phyloP scores from a whole-genome alignment of 768 basidiomycete species.

The Cubamyces lactineus region DNA sequence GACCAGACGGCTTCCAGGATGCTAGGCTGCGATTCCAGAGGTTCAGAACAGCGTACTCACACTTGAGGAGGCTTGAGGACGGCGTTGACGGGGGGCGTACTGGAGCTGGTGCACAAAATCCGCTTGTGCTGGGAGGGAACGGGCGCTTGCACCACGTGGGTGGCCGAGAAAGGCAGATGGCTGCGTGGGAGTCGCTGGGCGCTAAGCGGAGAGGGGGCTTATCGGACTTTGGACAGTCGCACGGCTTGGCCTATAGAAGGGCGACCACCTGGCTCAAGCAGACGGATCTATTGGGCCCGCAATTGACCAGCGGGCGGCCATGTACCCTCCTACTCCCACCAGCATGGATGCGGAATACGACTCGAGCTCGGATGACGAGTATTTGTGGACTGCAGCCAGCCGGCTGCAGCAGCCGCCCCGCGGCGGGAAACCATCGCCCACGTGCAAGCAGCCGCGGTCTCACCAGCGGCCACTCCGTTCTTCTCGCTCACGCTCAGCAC shows the following conservation, averaged over 20 bases:
- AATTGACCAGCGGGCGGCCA: conserved; percentile 12
- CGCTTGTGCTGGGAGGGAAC: conserved; percentile 8
- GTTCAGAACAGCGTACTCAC: conserved; percentile 49
- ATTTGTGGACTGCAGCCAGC: conserved; percentile 32
- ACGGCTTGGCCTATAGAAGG: conserved; percentile 15
- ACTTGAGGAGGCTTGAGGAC: conserved; percentile 51
- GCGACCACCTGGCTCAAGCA: conserved; percentile 9
- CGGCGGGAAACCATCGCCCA: conserved; percentile 25
- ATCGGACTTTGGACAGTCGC: conserved; percentile 17
- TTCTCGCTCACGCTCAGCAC: conserved; percentile 35
- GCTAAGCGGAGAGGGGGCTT: conserved; percentile 8
- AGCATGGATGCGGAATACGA: conserved; percentile 24
- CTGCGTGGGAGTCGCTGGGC: neutral
- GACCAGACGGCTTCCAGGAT: conserved; percentile 25
- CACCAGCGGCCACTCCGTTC: conserved; percentile 26
- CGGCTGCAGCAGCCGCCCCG: conserved; percentile 16
- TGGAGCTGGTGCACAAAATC: conserved; percentile 24
- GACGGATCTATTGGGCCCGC: conserved; percentile 16
- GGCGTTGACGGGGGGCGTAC: conserved; percentile 36
- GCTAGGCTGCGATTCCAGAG: conserved; percentile 20
- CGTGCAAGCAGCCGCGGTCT: conserved; percentile 26
- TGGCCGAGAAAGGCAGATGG: conserved; percentile 2
- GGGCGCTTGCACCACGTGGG: conserved; percentile 17
- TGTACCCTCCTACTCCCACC: conserved; percentile 18
- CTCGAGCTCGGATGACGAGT: conserved; percentile 31